Evolutionary conservation across 2,329 filamentous ascomycete genomes (phyloP), one percentile per base, ranked within the genome.

Genomic region (Emericellopsis cladophorae): DNA sequence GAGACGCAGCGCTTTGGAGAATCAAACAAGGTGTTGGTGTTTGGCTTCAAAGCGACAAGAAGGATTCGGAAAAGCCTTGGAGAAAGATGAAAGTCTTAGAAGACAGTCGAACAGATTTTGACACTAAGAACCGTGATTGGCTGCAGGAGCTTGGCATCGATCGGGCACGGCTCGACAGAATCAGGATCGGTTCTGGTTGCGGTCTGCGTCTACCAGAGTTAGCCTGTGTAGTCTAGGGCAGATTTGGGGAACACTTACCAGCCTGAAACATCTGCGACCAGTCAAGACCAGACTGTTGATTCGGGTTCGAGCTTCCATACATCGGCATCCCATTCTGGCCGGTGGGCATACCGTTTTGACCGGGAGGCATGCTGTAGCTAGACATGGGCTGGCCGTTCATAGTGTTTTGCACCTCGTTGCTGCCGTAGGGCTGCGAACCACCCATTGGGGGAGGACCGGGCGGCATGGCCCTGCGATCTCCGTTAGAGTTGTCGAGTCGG

Each of bases 231-330:
- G 72, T 68, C 58, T 66, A 66, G 64, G 68, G 74, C 67, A 74
- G 72, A 64, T 76, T 79, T 61, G 70, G 67, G 63, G 77, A 68
- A 62, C 81, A 75, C 66, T 75, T 70, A 72, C 78, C 79, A 67
- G 79, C 63, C 67, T 80, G 81, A 68, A 85, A 85, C 77, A 87
- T 83, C 59, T 81, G 74, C 55, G 80, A 74, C 82, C 82, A 87
- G 65, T 86, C 81, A 67, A 82, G 66, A 67, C 72, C 63, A 58
- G 70, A 67, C 64, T 74, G 69, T 63, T 79, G 75, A 60, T 72
- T 71, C 61, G 70, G 64, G 62, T 72, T 73, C 51, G 74, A 72
- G 56, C 66, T 68, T 55, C 66, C 69, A 59, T 77, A 77, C 67
- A 78, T 76, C 46, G 72, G 71, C 68, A 79, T 73, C 55, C 75